These are phyloP conservation scores for Ophiostoma quercus DNA, from an alignment of 2,329 filamentous ascomycete genomes.

Conservation along the genomic window DNA sequence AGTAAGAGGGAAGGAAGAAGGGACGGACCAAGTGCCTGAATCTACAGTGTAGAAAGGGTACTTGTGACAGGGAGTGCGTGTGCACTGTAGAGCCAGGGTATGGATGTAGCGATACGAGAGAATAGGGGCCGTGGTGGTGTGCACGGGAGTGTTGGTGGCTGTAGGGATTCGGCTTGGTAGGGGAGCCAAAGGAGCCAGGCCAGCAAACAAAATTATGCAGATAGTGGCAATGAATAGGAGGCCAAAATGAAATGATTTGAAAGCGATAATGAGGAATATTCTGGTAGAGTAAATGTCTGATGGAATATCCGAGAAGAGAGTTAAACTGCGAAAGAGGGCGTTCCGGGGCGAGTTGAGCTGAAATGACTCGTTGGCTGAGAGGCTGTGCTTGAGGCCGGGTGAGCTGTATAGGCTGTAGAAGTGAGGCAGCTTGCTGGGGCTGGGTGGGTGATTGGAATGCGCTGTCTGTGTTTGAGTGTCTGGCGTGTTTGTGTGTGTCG, in stretches of 20 bases:
- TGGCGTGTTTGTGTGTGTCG: background rate
- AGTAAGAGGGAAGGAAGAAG: background rate
- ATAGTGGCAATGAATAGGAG: background rate
- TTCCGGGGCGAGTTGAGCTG: slow-evolving; percentile 4
- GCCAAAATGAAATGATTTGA: background rate
- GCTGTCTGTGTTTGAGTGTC: background rate
- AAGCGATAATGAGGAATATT: background rate
- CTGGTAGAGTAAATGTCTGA: too few species aligned
- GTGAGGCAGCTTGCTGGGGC: background rate
- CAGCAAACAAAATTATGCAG: background rate
- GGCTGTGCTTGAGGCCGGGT: background rate
- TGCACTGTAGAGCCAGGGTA: background rate
- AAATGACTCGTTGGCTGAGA: background rate
- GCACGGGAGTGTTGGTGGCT: background rate
- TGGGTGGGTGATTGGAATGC: background rate
- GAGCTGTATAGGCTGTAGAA: background rate
- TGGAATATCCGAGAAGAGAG: background rate
- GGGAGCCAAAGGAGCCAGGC: background rate
- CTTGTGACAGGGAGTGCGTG: background rate
- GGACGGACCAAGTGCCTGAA: background rate
- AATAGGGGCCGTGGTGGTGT: slow-evolving; percentile 6
- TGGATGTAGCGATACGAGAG: background rate
- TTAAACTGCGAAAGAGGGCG: background rate
- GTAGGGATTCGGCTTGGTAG: background rate
- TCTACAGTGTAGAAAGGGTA: background rate